A percentile compares a stretch with the other conserved stretches of the same genome.
phyloP scores from a whole-genome alignment of 1,284 basidiomycete species.

The Prillingera fragicola region DNA sequence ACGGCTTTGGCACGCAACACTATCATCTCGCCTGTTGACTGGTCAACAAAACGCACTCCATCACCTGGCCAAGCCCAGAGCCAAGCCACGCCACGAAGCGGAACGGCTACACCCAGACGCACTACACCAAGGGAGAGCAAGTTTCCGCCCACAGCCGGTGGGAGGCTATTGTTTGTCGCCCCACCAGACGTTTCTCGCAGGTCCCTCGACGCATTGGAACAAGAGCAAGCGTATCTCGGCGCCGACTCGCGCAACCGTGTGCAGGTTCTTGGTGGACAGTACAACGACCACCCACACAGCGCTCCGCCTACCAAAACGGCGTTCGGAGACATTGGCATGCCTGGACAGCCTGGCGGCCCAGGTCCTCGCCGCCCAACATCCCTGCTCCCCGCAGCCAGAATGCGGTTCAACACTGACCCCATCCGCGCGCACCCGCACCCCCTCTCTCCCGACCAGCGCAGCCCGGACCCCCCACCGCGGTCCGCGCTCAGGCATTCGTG shows the following conservation, averaged over 20 bases:
- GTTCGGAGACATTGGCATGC: slow-evolving; percentile 7
- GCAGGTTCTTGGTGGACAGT: neutral
- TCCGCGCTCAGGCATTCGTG: too few species aligned
- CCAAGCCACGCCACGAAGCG: slow-evolving; percentile 11
- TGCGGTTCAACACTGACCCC: neutral
- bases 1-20: too few species aligned
- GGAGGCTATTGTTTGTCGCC: slow-evolving; percentile 15
- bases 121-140: too few species aligned
- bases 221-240: slow-evolving; percentile 1
- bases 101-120: slow-evolving; percentile 5
- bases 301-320: slow-evolving; percentile 12
- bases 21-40: neutral
- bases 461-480: too few species aligned
- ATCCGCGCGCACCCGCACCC: too few species aligned
- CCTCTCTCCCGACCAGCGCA: slow-evolving; percentile 2
- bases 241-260: slow-evolving; percentile 1
- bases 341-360: neutral
- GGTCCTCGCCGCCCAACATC: slow-evolving; percentile 6
- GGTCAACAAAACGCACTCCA: neutral
- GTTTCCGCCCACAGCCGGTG: neutral
- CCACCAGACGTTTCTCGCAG: slow-evolving; percentile 14
- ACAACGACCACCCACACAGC: slow-evolving; percentile 10
- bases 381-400: neutral
- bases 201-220: slow-evolving; percentile 9
- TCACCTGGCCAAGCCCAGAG: neutral